phyloP scores from a whole-genome alignment of 805 yeast genomes.

The Sugiyamaella qingdaonensis region DNA sequence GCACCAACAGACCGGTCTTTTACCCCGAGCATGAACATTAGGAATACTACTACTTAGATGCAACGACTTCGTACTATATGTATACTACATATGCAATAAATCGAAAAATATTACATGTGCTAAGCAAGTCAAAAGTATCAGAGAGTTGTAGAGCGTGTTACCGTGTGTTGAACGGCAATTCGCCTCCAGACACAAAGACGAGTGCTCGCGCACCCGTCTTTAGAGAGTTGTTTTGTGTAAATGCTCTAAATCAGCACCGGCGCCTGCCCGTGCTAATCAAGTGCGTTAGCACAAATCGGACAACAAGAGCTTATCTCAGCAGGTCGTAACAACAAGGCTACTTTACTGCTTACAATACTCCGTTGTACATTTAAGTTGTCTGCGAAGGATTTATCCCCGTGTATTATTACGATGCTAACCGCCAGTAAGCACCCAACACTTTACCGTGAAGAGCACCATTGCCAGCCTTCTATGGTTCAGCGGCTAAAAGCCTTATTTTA shows the following conservation, averaged over 20 bases:
- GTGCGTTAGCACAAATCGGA: slow-evolving; percentile 30
- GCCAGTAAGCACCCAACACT: slow-evolving; percentile 40
- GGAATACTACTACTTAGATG: no score
- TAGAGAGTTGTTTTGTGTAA: no score
- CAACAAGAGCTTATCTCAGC: slow-evolving; percentile 46
- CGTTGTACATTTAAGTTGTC: slow-evolving; percentile 45
- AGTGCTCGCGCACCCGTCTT: no score
- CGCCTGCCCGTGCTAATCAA: slow-evolving; percentile 5
- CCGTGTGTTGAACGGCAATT: no score
- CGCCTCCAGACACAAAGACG: no score
- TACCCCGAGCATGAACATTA: no score
- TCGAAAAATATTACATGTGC: no score
- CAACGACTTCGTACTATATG: no score
- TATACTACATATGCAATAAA: no score
- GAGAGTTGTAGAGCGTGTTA: no score
- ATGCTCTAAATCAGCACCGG: slow-evolving; percentile 1
- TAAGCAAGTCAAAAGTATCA: no score
- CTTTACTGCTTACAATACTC: slow-evolving; percentile 49
- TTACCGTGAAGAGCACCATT: slow-evolving; percentile 38
- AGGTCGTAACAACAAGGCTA: slow-evolving; percentile 53
- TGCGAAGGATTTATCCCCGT: slow-evolving; percentile 47
- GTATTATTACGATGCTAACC: slow-evolving; percentile 43
- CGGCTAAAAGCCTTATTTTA: slow-evolving; percentile 42
- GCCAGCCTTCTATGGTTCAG: slow-evolving; percentile 42
- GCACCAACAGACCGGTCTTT: no score